These are phyloP conservation scores for Escovopsis weberi DNA, from an alignment of 2,329 filamentous ascomycete species.

Conservation along the genomic window DNA sequence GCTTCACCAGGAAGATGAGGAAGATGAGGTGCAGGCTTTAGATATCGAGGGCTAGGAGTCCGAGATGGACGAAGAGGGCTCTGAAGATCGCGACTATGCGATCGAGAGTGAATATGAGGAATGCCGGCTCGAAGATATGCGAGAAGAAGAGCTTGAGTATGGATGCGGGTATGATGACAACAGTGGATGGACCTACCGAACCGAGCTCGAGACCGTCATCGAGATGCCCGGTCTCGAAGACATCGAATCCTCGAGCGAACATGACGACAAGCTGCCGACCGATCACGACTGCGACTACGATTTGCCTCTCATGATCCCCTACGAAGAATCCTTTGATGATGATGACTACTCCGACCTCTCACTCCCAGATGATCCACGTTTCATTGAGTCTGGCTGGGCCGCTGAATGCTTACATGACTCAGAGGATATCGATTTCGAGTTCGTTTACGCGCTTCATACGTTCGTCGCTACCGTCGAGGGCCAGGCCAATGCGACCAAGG, in stretches of 20 bases:
- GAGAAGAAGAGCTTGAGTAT: too few relatives aligned
- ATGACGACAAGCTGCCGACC: slow-evolving; percentile 13
- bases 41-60: slow-evolving; percentile 4
- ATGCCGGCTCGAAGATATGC: too few relatives aligned
- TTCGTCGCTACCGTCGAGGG: slow-evolving; percentile 97
- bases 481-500: slow-evolving; percentile 95
- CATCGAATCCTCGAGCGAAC: slow-evolving; percentile 14
- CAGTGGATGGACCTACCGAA: background rate
- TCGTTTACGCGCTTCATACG: slow-evolving; percentile 94
- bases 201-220: slow-evolving; percentile 5
- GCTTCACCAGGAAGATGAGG: too few relatives aligned
- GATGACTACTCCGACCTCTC: slow-evolving; percentile 51
- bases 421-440: slow-evolving; percentile 99
- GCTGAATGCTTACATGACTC: slow-evolving; percentile 73
- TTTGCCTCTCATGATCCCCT: slow-evolving; percentile 27
- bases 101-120: too few relatives aligned
- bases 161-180: too few relatives aligned
- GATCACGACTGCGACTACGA: slow-evolving; percentile 13
- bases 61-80: slow-evolving; percentile 3
- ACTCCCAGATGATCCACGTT: slow-evolving; percentile 41
- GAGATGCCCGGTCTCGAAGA: slow-evolving; percentile 4
- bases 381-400: slow-evolving; percentile 59
- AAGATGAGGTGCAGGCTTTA: background rate
- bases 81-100: too few relatives aligned
- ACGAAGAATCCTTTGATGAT: slow-evolving; percentile 31